Conservation (phyloP, 306 rosid genomes). For the Glycyrrhiza uralensis region DNA sequence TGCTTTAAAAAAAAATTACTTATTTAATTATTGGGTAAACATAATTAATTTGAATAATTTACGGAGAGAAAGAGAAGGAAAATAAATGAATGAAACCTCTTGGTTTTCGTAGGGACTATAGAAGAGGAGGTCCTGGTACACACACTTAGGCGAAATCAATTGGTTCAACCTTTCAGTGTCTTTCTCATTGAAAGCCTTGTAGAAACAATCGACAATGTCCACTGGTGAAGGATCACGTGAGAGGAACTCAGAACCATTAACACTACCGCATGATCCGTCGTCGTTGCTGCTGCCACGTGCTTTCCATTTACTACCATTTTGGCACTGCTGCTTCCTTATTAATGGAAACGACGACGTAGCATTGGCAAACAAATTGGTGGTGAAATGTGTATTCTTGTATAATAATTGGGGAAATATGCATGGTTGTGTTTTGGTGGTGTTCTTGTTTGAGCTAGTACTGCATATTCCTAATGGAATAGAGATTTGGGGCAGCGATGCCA, state of each 20-base stretch:
- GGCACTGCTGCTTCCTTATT: not conserved
- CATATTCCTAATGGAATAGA: not conserved
- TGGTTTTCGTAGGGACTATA: constrained; percentile 31
- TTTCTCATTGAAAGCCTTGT: constrained; percentile 33
- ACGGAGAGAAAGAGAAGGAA: too few relatives aligned
- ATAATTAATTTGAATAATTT: too few relatives aligned
- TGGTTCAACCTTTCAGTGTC: constrained; percentile 23
- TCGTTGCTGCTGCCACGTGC: constrained; percentile 17
- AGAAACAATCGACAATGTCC: constrained; percentile 22
- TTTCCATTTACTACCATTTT: constrained; percentile 37
- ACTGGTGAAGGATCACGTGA: constrained; percentile 13
- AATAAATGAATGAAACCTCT: constrained; percentile 16
- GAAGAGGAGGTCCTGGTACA: constrained; percentile 42
- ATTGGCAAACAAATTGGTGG: not conserved
- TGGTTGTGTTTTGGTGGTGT: not conserved
- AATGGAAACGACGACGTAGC: not conserved
- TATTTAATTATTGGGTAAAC: too few relatives aligned
- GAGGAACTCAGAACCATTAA: constrained; percentile 2
- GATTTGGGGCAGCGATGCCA: constrained; percentile 39
- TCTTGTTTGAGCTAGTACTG: not conserved
- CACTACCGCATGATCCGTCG: constrained; percentile 41
- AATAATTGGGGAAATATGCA: constrained; percentile 18
- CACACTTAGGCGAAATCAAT: constrained; percentile 35
- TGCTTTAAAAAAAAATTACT: too few relatives aligned
- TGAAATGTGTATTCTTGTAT: not conserved